phyloP scores from a whole-genome alignment of 306 rosid species.

The Begonia masoniana region DNA sequence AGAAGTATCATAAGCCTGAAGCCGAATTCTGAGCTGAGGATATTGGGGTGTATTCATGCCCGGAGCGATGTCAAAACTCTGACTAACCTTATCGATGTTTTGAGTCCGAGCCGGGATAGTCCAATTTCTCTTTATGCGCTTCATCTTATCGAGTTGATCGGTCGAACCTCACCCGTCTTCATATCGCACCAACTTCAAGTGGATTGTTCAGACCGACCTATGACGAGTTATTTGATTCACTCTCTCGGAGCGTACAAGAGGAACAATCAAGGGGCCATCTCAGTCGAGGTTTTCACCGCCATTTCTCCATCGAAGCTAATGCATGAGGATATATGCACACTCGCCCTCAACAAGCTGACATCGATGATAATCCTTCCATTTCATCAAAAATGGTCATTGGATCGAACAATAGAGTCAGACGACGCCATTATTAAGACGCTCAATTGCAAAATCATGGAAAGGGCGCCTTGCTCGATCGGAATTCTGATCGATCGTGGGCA shows the following conservation, averaged over 20 bases:
- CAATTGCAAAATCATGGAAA: slow-evolving; percentile 24
- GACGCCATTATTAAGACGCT: slow-evolving; percentile 27
- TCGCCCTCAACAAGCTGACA: slow-evolving; percentile 31
- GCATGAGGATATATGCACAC: slow-evolving; percentile 43
- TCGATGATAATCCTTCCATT: slow-evolving; percentile 44
- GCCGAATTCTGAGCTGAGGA: slow-evolving; percentile 17
- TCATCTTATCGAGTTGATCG: slow-evolving; percentile 49
- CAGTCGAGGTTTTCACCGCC: slow-evolving; percentile 28
- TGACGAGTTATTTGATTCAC: not conserved
- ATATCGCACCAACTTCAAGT: slow-evolving; percentile 37
- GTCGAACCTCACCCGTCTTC: slow-evolving; percentile 50
- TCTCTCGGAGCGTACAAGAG: slow-evolving; percentile 6
- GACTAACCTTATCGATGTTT: slow-evolving; percentile 41
- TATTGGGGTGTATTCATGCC: slow-evolving; percentile 34
- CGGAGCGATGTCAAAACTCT: slow-evolving; percentile 24
- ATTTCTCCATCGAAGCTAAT: slow-evolving; percentile 32
- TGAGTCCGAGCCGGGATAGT: slow-evolving; percentile 29
- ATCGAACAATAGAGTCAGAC: slow-evolving; percentile 25
- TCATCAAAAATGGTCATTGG: slow-evolving; percentile 29
- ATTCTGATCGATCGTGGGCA: slow-evolving; percentile 34
- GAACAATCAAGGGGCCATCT: slow-evolving; percentile 10
- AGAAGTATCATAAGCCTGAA: slow-evolving; percentile 29
- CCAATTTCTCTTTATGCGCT: slow-evolving; percentile 31
- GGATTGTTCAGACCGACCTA: not conserved
- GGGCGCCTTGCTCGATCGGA: slow-evolving; percentile 53